Conservation (phyloP, 2,329 filamentous ascomycete genomes). For the Sclerotinia subarctica region DNA sequence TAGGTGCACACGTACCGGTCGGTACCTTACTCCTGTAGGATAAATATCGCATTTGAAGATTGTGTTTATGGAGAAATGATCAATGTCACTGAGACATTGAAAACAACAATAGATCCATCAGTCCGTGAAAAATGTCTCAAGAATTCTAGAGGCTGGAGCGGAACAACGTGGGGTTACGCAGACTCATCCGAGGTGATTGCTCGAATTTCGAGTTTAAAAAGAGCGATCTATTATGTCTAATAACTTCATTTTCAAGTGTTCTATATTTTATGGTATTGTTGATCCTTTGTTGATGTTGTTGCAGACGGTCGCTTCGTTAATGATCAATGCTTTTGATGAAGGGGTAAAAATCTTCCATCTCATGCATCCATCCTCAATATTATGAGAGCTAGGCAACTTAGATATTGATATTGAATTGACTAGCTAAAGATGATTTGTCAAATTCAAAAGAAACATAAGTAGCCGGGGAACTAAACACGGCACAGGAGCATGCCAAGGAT, state of each 20-base stretch:
- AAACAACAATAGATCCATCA: too few relatives aligned
- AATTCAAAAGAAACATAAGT: not conserved
- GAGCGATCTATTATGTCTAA: not conserved
- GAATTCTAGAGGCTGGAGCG: not conserved
- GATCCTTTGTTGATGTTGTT: not conserved
- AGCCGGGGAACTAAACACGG: not conserved
- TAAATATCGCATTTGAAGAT: not conserved
- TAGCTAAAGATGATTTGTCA: not conserved
- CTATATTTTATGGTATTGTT: not conserved
- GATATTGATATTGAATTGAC: not conserved
- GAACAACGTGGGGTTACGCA: not conserved
- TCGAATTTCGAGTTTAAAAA: not conserved
- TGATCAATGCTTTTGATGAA: slow-evolving; percentile 1
- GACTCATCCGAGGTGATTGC: not conserved
- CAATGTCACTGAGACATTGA: not conserved
- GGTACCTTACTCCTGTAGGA: not conserved
- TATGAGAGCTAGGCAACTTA: not conserved
- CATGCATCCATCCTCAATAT: not conserved
- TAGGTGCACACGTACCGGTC: not conserved
- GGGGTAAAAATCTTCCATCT: not conserved
- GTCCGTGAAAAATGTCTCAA: not conserved
- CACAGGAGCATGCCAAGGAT: not conserved
- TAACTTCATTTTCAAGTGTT: not conserved
- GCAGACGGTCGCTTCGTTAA: not conserved
- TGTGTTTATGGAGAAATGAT: not conserved